phyloP scores from a whole-genome alignment of 768 basidiomycete species.

The Russula emetica region DNA sequence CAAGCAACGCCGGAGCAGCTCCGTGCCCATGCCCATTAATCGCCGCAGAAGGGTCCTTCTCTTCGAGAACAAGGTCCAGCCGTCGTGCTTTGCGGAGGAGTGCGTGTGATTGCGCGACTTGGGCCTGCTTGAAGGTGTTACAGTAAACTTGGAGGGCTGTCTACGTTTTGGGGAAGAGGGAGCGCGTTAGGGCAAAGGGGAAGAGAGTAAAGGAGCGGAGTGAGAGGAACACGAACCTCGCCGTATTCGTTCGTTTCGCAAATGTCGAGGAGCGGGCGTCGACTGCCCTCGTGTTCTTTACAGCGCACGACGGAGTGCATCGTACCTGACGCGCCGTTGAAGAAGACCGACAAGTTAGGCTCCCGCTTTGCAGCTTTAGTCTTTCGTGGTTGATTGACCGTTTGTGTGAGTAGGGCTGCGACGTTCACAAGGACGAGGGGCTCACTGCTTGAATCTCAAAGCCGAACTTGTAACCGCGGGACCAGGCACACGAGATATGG shows the following conservation, averaged over 20 bases:
- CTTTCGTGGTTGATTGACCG: conserved; percentile 36
- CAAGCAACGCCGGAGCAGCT: neutral
- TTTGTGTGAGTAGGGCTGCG: neutral
- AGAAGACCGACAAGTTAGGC: conserved; percentile 57
- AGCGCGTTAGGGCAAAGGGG: neutral
- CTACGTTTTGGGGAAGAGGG: conserved; percentile 39
- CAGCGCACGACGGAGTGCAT: conserved; percentile 28
- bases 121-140: conserved; percentile 77
- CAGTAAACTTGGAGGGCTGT: conserved; percentile 88
- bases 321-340: conserved; percentile 51
- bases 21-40: conserved; percentile 23
- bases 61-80: conserved; percentile 66
- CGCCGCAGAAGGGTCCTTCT: conserved; percentile 27
- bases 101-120: conserved; percentile 68
- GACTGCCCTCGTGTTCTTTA: conserved; percentile 31
- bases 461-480: conserved; percentile 75
- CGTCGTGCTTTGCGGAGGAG: conserved; percentile 86
- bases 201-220: neutral
- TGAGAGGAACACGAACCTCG: conserved; percentile 51
- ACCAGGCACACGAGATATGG: conserved; percentile 91
- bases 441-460: conserved; percentile 87
- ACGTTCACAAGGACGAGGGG: conserved; percentile 20
- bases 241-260: conserved; percentile 81
- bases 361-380: conserved; percentile 76
- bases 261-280: conserved; percentile 70